Conservation (phyloP, 768 basidiomycete species). For the Phylloporus scabripes region DNA sequence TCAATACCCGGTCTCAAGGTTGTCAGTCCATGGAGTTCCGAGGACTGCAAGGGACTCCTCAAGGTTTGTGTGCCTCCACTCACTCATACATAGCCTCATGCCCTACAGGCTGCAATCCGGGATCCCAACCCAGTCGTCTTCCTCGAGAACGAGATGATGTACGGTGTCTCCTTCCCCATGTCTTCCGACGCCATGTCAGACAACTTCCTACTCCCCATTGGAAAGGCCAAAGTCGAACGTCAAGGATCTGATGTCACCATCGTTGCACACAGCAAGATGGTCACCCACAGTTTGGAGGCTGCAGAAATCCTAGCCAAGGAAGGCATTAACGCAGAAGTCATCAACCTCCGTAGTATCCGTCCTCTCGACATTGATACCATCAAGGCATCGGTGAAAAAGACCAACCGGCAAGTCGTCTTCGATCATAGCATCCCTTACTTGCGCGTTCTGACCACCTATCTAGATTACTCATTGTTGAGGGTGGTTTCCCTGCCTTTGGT, state of each 20-base stretch:
- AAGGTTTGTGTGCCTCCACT: slow-evolving; percentile 52
- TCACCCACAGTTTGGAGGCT: slow-evolving; percentile 89
- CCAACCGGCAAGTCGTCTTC: slow-evolving; percentile 63
- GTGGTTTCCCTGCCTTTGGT: slow-evolving; percentile 97
- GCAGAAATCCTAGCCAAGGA: slow-evolving; percentile 92
- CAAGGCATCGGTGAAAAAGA: slow-evolving; percentile 97
- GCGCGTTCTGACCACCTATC: background rate
- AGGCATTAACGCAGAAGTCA: slow-evolving; percentile 95
- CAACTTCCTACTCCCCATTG: slow-evolving; percentile 92
- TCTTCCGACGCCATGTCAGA: slow-evolving; percentile 92
- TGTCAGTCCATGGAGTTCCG: slow-evolving; percentile 95
- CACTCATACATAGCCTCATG: background rate
- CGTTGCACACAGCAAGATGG: slow-evolving; percentile 98
- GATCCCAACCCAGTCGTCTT: slow-evolving; percentile 98
- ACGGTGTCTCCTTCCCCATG: slow-evolving; percentile 97
- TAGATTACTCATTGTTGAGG: slow-evolving; percentile 91
- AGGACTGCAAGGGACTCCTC: slow-evolving; percentile 97
- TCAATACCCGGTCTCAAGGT: slow-evolving; percentile 95
- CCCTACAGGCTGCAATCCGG: slow-evolving; percentile 79
- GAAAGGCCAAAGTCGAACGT: slow-evolving; percentile 95
- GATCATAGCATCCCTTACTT: background rate
- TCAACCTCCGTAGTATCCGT: slow-evolving; percentile 94
- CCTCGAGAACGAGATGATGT: slow-evolving; percentile 99
- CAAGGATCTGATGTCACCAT: slow-evolving; percentile 91
- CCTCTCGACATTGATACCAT: slow-evolving; percentile 98